Conservation (phyloP, 495 filamentous ascomycete species). For the Neurospora discreta region DNA sequence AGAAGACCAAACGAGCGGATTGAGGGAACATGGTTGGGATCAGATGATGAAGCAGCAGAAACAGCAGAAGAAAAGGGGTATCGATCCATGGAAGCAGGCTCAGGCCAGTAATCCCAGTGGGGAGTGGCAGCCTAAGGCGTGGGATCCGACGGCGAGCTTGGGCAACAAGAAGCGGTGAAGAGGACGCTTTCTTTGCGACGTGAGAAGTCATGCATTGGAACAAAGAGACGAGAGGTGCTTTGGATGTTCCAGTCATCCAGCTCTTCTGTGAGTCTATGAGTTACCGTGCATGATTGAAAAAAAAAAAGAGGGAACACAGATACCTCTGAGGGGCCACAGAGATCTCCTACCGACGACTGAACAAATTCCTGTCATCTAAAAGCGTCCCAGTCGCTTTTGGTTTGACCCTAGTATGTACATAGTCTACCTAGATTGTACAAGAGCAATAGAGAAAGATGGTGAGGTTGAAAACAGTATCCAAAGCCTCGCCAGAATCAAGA, state of each 20-base stretch:
- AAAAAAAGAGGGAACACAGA: not conserved
- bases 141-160: slow-evolving; percentile 40
- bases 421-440: not conserved
- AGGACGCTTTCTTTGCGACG: slow-evolving; percentile 4
- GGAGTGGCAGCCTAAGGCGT: slow-evolving; percentile 66
- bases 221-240: not conserved
- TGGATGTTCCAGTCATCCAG: not conserved
- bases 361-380: not conserved
- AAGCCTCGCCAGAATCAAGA: no score
- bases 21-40: slow-evolving; percentile 17
- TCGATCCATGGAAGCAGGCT: slow-evolving; percentile 54
- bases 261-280: not conserved
- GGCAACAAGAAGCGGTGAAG: slow-evolving; percentile 20
- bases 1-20: not conserved
- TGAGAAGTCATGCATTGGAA: no score
- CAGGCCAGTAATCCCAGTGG: slow-evolving; percentile 45
- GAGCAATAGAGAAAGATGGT: not conserved
- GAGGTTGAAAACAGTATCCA: not conserved
- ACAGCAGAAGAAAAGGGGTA: slow-evolving; percentile 8
- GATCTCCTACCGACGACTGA: not conserved
- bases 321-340: not conserved
- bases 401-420: not conserved
- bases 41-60: slow-evolving; percentile 16
- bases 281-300: not conserved
- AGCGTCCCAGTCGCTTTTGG: not conserved